Evolutionary conservation across 2,329 filamentous ascomycete genomes (phyloP).

Genomic region (Coniochaeta sp.): DNA sequence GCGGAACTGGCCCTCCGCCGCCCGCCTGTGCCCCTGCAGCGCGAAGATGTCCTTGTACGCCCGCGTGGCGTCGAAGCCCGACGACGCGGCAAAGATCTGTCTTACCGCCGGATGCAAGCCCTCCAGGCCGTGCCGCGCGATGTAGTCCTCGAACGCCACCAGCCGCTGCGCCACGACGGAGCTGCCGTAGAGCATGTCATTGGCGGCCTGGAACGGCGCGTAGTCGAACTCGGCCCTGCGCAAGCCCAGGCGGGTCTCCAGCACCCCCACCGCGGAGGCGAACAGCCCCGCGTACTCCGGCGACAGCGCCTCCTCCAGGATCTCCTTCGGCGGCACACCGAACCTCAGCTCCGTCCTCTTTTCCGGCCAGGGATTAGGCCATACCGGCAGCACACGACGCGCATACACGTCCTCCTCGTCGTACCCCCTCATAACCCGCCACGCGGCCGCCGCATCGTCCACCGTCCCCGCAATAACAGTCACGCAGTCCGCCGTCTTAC

Average conservation of each 20-base stretch:
- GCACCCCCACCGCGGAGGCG: background rate
- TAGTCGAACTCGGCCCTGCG: background rate
- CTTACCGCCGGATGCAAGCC: constrained; percentile 1
- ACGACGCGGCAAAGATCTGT: background rate
- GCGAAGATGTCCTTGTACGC: constrained; percentile 21
- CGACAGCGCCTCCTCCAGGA: constrained; percentile 23
- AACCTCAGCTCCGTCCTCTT: constrained; percentile 26
- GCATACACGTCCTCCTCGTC: constrained; percentile 39
- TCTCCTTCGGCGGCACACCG: constrained; percentile 36
- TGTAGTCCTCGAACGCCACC: constrained; percentile 3
- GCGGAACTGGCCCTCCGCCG: constrained; percentile 2
- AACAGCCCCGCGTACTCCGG: background rate
- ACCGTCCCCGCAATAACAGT: constrained; percentile 37
- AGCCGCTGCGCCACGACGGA: constrained; percentile 5
- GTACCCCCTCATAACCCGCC: constrained; percentile 34
- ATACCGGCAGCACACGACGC: constrained; percentile 10
- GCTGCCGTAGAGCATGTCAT: constrained; percentile 5
- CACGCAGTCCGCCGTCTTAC: constrained; percentile 43
- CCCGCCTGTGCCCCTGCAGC: background rate
- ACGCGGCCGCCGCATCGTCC: constrained; percentile 36
- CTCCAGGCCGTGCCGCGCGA: background rate
- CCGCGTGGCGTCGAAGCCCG: constrained; percentile 9
- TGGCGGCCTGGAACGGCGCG: background rate
- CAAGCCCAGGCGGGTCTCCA: constrained; percentile 1
- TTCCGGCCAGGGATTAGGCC: constrained; percentile 8